Conservation (phyloP, 306 rosid genomes). For the Vachellia collinsii region DNA sequence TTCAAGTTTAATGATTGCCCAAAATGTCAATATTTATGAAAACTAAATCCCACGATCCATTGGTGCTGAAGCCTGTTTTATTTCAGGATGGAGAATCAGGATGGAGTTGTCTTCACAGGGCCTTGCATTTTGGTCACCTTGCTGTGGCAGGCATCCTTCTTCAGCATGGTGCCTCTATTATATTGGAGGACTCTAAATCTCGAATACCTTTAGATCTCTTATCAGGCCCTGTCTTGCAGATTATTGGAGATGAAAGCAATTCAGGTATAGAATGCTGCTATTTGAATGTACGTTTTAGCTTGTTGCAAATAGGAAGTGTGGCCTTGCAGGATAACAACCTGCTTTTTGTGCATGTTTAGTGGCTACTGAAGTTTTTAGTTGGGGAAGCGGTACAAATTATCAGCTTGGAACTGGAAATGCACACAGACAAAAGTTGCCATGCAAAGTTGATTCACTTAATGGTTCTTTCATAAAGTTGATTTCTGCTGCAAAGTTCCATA, state of each 20-base stretch:
- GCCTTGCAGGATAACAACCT: slow-evolving; percentile 30
- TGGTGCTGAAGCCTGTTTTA: slow-evolving; percentile 17
- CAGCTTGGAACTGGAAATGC: slow-evolving; percentile 99
- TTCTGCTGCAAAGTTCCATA: slow-evolving; percentile 96
- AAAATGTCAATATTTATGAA: neutral
- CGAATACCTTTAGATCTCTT: slow-evolving; percentile 87
- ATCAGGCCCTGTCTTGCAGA: slow-evolving; percentile 81
- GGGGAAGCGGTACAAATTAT: slow-evolving; percentile 98
- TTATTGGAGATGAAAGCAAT: slow-evolving; percentile 52
- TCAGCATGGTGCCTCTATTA: slow-evolving; percentile 78
- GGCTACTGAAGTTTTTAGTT: slow-evolving; percentile 84
- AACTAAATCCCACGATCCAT: slow-evolving; percentile 14
- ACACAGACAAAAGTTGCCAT: slow-evolving; percentile 88
- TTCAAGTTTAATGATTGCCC: neutral
- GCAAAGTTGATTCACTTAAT: slow-evolving; percentile 88
- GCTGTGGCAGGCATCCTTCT: slow-evolving; percentile 87
- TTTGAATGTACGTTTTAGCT: slow-evolving; percentile 38
- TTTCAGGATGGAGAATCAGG: slow-evolving; percentile 95
- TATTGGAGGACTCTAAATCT: slow-evolving; percentile 80
- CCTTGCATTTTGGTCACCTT: slow-evolving; percentile 90
- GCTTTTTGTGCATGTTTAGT: slow-evolving; percentile 50
- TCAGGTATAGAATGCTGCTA: slow-evolving; percentile 58
- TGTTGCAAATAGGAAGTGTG: slow-evolving; percentile 24
- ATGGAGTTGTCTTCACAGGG: slow-evolving; percentile 99
- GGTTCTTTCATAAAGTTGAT: slow-evolving; percentile 68